Base-by-base conservation (phyloP, 1,139 yeast species). In the Magnusiomyces paraingens region DNA sequence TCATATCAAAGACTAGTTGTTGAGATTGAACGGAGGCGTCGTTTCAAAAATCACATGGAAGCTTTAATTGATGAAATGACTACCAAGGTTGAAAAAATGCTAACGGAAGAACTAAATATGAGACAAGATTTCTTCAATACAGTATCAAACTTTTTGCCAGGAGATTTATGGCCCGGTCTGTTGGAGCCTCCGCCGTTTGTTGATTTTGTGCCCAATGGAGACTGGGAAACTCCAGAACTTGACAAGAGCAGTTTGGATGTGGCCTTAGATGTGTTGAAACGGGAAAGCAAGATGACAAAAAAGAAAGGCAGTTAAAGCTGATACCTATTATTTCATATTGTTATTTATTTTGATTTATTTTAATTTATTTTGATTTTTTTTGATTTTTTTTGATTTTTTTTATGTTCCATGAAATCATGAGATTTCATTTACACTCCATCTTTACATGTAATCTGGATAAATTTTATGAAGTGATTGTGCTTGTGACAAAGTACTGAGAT, bases 101-200 rank as follows among this genome's bases (percentile, higher is more conserved):
- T 47, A 12, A 21, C 42, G 3, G 72, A 74, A 2, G 86, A 83
- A 57, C 62, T 65, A 40, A 64, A 62, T 1, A 63, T 66, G 15
- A 68, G 85, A 43, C 61, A 69, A 20, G 57, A 62, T 10, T 82
- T 82, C 58, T 58, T 79, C 46, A 59, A 63, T 1, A 64, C 67
- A 8, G 71, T 80, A 63, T 83, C 82, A 0, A 77, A 75, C 48
- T 82, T 66, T 59, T 66, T 83, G 11, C 88, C 88, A 0, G 72
- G 68, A 41, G 79, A 78, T 57, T 67, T 80, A 2, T 79, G 81
- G 81, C 68, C 72, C 1, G 75, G 75, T 2, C 64, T 77, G 49
- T 67, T 71, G 21, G 71, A 71, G 44, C 51, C 61, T 46, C 62
- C 64, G 17, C 54, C 64, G 51, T 49, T 52, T 21, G 18, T 51